phyloP scores from a whole-genome alignment of 495 filamentous ascomycete species.

The Trichodelitschia bisporula region DNA sequence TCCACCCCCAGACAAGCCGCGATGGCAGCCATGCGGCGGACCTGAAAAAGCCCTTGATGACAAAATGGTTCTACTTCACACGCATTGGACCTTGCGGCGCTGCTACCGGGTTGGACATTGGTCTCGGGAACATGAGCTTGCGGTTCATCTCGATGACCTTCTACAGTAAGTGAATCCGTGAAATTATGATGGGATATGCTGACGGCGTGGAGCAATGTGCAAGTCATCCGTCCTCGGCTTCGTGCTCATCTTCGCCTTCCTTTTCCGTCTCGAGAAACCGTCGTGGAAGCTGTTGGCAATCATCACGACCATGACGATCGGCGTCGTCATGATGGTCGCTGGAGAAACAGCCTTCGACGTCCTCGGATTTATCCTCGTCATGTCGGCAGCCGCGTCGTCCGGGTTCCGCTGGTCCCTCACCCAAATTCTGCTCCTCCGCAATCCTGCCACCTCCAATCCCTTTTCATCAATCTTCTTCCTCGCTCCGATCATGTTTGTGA shows the following conservation, averaged over 20 bases:
- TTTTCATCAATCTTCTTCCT: constrained; percentile 96
- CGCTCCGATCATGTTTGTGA: constrained; percentile 84
- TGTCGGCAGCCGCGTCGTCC: constrained; percentile 78
- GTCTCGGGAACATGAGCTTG: constrained; percentile 82
- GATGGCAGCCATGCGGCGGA: constrained; percentile 23
- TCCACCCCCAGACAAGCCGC: constrained; percentile 9
- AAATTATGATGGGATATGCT: constrained; percentile 2
- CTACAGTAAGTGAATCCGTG: constrained; percentile 41
- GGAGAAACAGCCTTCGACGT: constrained; percentile 82
- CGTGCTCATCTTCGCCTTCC: constrained; percentile 83
- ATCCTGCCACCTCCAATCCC: constrained; percentile 88
- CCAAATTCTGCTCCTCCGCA: constrained; percentile 81
- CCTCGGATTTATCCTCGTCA: constrained; percentile 76
- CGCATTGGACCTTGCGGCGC: constrained; percentile 81
- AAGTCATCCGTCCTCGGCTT: constrained; percentile 93
- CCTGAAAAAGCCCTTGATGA: constrained; percentile 52
- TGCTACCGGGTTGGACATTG: constrained; percentile 89
- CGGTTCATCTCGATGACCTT: constrained; percentile 94
- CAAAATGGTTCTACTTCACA: constrained; percentile 72
- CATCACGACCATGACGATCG: constrained; percentile 78
- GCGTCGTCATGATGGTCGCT: constrained; percentile 97
- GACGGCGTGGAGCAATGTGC: constrained; percentile 54
- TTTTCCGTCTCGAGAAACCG: constrained; percentile 75
- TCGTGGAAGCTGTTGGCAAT: constrained; percentile 68
- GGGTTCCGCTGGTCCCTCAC: constrained; percentile 96